These are phyloP conservation scores for Cryptococcus sp. DNA, from an alignment of 1,284 basidiomycete species.

Conservation along the genomic window DNA sequence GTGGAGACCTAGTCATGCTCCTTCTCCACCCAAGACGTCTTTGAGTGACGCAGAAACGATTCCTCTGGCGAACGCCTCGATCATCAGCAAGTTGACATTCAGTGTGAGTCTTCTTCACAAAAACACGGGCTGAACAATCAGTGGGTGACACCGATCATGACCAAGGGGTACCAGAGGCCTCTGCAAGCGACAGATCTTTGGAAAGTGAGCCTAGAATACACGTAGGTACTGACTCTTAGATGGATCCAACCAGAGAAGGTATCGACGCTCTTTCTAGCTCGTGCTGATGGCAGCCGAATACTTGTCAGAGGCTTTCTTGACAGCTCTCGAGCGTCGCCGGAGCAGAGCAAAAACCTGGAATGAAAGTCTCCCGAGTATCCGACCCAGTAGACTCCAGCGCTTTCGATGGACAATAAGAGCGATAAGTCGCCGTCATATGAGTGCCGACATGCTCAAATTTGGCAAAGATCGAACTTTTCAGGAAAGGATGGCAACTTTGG, in stretches of 20 bases:
- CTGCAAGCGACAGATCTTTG: constrained; percentile 69
- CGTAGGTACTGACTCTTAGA: constrained; percentile 33
- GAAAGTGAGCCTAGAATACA: constrained; percentile 40
- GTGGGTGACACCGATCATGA: constrained; percentile 63
- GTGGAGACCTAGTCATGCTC: constrained; percentile 59
- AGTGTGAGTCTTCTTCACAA: constrained; percentile 12
- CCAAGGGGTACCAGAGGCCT: constrained; percentile 59
- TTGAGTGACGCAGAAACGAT: constrained; percentile 61
- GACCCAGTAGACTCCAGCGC: constrained; percentile 51
- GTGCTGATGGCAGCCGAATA: constrained; percentile 43
- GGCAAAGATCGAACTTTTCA: constrained; percentile 9
- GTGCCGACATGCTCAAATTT: constrained; percentile 10
- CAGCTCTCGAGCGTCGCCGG: constrained; percentile 25
- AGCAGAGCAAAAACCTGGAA: constrained; percentile 39
- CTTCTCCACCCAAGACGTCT: constrained; percentile 56
- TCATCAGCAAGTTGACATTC: constrained; percentile 61
- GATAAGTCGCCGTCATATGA: constrained; percentile 19
- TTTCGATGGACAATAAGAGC: constrained; percentile 53
- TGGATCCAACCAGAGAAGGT: constrained; percentile 54
- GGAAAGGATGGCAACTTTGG: constrained; percentile 16
- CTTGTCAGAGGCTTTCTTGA: constrained; percentile 51
- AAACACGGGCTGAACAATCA: constrained; percentile 2
- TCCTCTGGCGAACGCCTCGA: constrained; percentile 57
- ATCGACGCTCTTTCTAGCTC: background rate
- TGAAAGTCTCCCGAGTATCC: constrained; percentile 13